These are phyloP conservation scores for Vachellia collinsii DNA, from an alignment of 306 rosid genomes.

Conservation along the genomic window DNA sequence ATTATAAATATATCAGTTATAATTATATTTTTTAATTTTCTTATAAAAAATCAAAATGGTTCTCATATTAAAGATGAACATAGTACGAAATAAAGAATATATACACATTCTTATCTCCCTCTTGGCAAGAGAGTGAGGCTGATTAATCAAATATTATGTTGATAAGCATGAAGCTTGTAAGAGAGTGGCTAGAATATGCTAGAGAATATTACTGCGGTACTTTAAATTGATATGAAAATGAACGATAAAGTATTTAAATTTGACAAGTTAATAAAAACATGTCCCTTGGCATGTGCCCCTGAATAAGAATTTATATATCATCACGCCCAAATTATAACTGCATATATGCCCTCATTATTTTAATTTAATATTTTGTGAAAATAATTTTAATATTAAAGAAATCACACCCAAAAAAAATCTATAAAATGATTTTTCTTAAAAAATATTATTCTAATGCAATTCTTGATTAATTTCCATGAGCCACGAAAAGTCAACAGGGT, in stretches of 20 bases:
- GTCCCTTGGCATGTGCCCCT: background rate
- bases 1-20: no score
- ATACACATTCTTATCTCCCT: background rate
- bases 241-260: background rate
- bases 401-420: no score
- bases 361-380: no score
- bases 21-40: no score
- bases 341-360: background rate
- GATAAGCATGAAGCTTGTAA: background rate
- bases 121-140: background rate
- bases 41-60: no score
- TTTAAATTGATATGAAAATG: background rate
- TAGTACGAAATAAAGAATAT: background rate
- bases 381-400: no score
- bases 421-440: no score
- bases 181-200: background rate
- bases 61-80: no score
- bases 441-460: background rate
- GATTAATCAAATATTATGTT: background rate
- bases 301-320: background rate
- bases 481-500: background rate
- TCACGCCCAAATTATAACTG: background rate
- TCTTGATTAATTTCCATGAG: background rate
- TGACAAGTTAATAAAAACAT: background rate
- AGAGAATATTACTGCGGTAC: background rate